Evolutionary conservation across 495 filamentous ascomycete genomes (phyloP).

Genomic region (Xylaria nigripes): DNA sequence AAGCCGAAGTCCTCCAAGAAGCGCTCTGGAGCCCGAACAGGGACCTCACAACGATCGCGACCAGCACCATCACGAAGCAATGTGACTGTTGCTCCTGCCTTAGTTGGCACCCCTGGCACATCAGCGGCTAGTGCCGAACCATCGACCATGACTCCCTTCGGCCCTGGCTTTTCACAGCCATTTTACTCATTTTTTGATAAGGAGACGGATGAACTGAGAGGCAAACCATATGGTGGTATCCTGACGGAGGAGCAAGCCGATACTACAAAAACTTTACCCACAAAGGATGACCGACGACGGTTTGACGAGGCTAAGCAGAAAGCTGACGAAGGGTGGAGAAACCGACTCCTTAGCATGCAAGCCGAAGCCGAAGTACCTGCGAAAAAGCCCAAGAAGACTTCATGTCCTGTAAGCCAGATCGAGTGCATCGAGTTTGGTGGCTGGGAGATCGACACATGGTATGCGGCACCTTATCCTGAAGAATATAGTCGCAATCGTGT

Average conservation of each 20-base stretch:
- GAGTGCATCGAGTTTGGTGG: conserved; percentile 97
- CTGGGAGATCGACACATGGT: conserved; percentile 98
- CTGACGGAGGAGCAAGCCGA: conserved; percentile 83
- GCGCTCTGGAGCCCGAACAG: conserved; percentile 23
- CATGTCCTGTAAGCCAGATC: conserved; percentile 87
- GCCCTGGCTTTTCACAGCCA: conserved; percentile 49
- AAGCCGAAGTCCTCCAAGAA: conserved; percentile 42
- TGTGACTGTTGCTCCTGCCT: conserved; percentile 21
- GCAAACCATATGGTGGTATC: conserved; percentile 94
- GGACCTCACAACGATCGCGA: background rate
- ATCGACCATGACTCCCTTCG: conserved; percentile 41
- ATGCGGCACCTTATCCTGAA: conserved; percentile 96
- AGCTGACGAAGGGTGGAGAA: conserved; percentile 87
- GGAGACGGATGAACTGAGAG: conserved; percentile 79
- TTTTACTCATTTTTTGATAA: conserved; percentile 82
- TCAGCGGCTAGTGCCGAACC: conserved; percentile 21
- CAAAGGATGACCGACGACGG: conserved; percentile 64
- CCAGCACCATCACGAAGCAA: conserved; percentile 12
- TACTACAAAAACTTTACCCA: conserved; percentile 78
- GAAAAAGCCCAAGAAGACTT: conserved; percentile 55
- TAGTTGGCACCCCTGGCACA: background rate
- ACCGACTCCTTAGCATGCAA: conserved; percentile 40
- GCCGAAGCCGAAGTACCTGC: conserved; percentile 35
- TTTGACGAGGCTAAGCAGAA: conserved; percentile 84
- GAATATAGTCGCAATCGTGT: conserved; percentile 94